phyloP scores from a whole-genome alignment of 139 green algal genomes.

The Asterochloris sp. region DNA sequence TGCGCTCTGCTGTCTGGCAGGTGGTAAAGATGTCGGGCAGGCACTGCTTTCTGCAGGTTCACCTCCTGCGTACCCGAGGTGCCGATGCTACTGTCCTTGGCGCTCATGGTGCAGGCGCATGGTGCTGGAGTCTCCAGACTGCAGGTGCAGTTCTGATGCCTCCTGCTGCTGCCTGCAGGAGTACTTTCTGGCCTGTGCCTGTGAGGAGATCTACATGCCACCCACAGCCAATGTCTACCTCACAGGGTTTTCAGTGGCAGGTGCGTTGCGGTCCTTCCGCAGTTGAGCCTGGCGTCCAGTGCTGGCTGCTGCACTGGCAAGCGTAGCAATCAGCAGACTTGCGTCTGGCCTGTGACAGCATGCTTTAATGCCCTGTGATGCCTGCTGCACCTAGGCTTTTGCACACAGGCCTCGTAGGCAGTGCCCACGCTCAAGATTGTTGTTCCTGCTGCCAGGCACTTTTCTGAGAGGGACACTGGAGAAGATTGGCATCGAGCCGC shows the following conservation, averaged over 20 bases:
- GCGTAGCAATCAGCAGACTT: too few relatives aligned
- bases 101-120: neutral
- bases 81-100: too few relatives aligned
- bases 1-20: too few relatives aligned
- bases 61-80: too few relatives aligned
- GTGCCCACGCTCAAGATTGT: neutral
- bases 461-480: constrained; percentile 89
- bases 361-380: too few relatives aligned
- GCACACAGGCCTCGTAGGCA: too few relatives aligned
- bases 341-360: neutral
- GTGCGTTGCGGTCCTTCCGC: constrained; percentile 22
- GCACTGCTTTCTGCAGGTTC: too few relatives aligned
- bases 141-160: too few relatives aligned
- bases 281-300: too few relatives aligned
- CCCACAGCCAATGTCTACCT: constrained; percentile 75
- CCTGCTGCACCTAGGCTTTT: too few relatives aligned
- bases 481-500: constrained; percentile 87
- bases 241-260: constrained; percentile 74
- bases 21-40: too few relatives aligned
- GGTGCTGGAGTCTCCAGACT: neutral
- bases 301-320: too few relatives aligned
- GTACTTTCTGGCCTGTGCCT: constrained; percentile 86
- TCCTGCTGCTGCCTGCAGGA: constrained; percentile 50
- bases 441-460: constrained; percentile 39
- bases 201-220: constrained; percentile 82